phyloP scores from a whole-genome alignment of 306 rosid genomes.

The Quercus aquifolioides region DNA sequence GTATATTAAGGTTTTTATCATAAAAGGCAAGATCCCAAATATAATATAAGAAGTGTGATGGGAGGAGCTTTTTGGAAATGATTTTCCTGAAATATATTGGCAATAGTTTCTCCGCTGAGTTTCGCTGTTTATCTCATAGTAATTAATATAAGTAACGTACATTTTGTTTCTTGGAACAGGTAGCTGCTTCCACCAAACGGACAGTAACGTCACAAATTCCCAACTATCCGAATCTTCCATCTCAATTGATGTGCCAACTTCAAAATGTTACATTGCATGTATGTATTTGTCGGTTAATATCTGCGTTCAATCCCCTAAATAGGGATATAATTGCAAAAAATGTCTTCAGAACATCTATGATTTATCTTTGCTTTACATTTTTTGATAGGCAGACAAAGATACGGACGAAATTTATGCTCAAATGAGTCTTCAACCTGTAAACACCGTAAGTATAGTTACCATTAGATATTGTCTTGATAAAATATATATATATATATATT shows the following conservation, averaged over 20 bases:
- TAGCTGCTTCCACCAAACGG: conserved; percentile 89
- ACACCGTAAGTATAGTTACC: conserved; percentile 58
- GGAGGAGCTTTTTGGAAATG: background rate
- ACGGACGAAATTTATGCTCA: conserved; percentile 96
- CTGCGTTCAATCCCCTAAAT: background rate
- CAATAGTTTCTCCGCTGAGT: background rate
- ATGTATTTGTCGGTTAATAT: conserved; percentile 9
- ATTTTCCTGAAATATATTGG: background rate
- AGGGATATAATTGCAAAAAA: background rate
- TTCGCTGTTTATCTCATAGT: background rate
- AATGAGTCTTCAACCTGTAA: conserved; percentile 92
- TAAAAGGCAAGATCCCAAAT: background rate
- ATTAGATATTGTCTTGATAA: background rate
- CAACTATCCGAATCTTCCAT: conserved; percentile 82
- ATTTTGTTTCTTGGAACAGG: conserved; percentile 36
- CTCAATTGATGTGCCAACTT: conserved; percentile 90
- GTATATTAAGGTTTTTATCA: background rate
- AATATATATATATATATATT: too few relatives aligned
- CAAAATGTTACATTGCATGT: conserved; percentile 87
- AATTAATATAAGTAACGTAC: conserved; percentile 11
- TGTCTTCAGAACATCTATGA: background rate
- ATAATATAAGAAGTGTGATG: background rate
- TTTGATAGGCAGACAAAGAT: conserved; percentile 84
- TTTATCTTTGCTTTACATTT: conserved; percentile 9
- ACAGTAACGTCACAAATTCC: conserved; percentile 93